Evolutionary conservation across 2,329 filamentous ascomycete genomes (phyloP), one percentile per base, ranked within the genome.

Genomic region (Pseudogymnoascus sp.): DNA sequence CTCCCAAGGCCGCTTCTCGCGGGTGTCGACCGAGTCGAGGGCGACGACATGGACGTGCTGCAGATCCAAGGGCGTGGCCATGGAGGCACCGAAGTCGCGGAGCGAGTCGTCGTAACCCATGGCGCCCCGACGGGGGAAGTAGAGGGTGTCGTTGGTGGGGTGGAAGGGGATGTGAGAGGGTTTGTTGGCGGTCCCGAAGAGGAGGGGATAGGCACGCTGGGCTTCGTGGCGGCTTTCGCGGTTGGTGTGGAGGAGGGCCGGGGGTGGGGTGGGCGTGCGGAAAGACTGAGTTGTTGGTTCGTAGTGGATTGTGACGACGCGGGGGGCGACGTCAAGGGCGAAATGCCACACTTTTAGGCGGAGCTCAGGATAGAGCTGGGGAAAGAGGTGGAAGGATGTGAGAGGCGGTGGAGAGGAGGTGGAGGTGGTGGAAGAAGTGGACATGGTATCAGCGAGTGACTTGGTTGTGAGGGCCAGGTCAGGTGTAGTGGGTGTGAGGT

Each of bases 1-100:
- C 71, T 81, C 79, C 79, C 79, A 80, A 13, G 78, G 78, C 36
- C 77, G 71, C 58, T 78, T 75, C 60, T 79, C 72, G 35, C 75
- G 71, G 13, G 74, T 70, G 29, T 72, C 72, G 35, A 80, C 77
- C 61, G 79, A 75, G 67, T 81, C 79, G 55, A 81, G 72, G 2
- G 78, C 79, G 5, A 81, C 70, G 35, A 73, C 71, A 45, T 69
- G 68, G 10, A 79, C 71, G 39, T 73, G 68, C 31, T 74, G 69
- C 0, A 74, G 69, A 33, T 72, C 70, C 29, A 65, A 68, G 0
- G 65, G 60, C n/a, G 66, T 66, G 2, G 36, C 25, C 27, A 79
- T 71, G 35, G 75, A 70, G 3, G 69, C 65, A 2, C 73, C 70
- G 60, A 80, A 78, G 48, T 78, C 76, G 37, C 78, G 72, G 6